These are phyloP conservation scores for Terfezia boudieri DNA, from an alignment of 495 filamentous ascomycete species.

Conservation along the genomic window DNA sequence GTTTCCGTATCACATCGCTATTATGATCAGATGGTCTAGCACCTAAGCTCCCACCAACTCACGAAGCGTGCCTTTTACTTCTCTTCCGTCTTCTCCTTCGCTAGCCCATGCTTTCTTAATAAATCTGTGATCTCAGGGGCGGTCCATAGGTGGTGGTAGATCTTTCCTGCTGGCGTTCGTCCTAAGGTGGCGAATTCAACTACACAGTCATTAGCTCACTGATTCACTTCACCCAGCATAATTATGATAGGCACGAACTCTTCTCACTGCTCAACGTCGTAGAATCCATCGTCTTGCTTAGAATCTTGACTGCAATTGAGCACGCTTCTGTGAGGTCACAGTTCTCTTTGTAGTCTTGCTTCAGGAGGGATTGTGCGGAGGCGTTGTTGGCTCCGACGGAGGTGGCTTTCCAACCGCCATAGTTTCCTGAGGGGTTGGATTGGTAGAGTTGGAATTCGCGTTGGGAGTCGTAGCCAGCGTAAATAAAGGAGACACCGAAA, in stretches of 20 bases:
- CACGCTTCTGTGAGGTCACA: slow-evolving; percentile 90
- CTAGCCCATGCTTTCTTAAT: slow-evolving; percentile 83
- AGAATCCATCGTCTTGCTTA: slow-evolving; percentile 99
- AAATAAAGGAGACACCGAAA: slow-evolving; percentile 98
- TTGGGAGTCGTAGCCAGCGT: slow-evolving; percentile 87
- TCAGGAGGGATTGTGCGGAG: slow-evolving; percentile 86
- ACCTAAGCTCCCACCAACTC: no score
- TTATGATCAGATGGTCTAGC: no score
- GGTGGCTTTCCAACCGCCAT: slow-evolving; percentile 97
- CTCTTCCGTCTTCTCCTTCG: slow-evolving; percentile 64
- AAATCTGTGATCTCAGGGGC: slow-evolving; percentile 91
- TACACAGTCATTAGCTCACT: slow-evolving; percentile 21
- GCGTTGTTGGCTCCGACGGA: slow-evolving; percentile 96
- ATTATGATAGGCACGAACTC: slow-evolving; percentile 34
- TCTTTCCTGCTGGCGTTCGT: slow-evolving; percentile 77
- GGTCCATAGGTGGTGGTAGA: slow-evolving; percentile 94
- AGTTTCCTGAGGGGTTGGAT: slow-evolving; percentile 98
- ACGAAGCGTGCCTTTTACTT: slow-evolving; percentile 19
- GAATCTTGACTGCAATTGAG: slow-evolving; percentile 90
- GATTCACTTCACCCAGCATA: background rate
- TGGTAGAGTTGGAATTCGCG: slow-evolving; percentile 97
- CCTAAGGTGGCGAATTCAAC: slow-evolving; percentile 98
- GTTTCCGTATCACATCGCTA: no score
- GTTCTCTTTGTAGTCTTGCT: slow-evolving; percentile 99
- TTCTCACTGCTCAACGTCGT: slow-evolving; percentile 98